Percentiles rank a stretch among this genome's conserved stretches.
phyloP scores from a whole-genome alignment of 2,329 filamentous ascomycete genomes.

The Talaromyces sp. region DNA sequence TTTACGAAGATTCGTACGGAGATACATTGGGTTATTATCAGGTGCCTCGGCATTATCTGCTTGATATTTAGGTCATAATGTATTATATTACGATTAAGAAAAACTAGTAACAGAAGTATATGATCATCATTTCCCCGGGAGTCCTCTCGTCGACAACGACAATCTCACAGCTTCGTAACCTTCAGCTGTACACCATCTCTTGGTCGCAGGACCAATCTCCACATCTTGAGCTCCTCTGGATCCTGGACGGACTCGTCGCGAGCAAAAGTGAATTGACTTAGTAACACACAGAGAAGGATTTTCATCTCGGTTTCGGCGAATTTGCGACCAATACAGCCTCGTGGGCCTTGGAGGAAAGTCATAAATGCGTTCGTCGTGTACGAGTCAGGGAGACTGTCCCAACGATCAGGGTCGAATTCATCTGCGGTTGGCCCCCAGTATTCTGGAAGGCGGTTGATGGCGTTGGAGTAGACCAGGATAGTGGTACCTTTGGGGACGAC shows the following conservation, averaged over 20 bases:
- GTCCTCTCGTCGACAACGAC: not conserved
- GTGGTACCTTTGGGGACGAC: conserved; percentile 41
- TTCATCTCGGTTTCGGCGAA: conserved; percentile 37
- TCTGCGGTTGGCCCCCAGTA: conserved; percentile 41
- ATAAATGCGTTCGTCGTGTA: conserved; percentile 35
- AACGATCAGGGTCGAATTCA: conserved; percentile 41
- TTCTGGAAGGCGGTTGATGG: conserved; percentile 37
- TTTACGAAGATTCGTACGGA: not conserved
- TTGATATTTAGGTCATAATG: not conserved
- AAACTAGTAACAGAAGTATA: not conserved
- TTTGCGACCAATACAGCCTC: conserved; percentile 31
- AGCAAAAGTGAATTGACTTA: conserved; percentile 33
- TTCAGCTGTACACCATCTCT: conserved; percentile 41
- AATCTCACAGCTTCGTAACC: conserved; percentile 22
- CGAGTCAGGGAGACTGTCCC: conserved; percentile 35
- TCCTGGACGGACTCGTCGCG: conserved; percentile 34
- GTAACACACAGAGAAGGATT: conserved; percentile 29
- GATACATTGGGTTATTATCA: not conserved
- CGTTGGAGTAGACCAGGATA: conserved; percentile 41
- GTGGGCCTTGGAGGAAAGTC: conserved; percentile 30
- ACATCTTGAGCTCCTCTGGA: conserved; percentile 47
- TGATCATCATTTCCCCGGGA: too few relatives aligned
- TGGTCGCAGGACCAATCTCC: conserved; percentile 44
- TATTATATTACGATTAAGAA: conserved; percentile 1
- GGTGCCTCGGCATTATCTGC: not conserved